Conservation (phyloP, 116 monocot species). For the Phalaenopsis hybrid region DNA sequence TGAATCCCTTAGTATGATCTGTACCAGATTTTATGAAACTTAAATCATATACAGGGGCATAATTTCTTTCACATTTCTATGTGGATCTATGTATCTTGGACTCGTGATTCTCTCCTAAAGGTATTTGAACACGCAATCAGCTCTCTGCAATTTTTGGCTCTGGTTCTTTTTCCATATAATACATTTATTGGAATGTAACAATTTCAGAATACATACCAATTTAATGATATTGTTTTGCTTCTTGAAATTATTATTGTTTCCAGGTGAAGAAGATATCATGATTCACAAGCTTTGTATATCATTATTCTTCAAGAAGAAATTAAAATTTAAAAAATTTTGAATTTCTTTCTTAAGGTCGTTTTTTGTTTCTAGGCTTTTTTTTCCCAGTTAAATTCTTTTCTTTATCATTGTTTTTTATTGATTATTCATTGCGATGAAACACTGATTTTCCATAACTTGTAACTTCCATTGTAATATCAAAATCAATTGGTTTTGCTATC, state of each 20-base stretch:
- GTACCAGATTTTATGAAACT: background rate
- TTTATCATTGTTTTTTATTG: background rate
- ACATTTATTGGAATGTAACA: background rate
- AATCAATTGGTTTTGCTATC: too few species aligned
- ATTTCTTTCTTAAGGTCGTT: background rate
- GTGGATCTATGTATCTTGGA: slow-evolving; percentile 66
- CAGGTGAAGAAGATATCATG: slow-evolving; percentile 1
- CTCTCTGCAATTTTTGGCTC: background rate
- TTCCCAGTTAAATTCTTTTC: background rate
- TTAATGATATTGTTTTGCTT: background rate
- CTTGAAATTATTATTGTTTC: background rate
- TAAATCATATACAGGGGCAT: slow-evolving; percentile 48
- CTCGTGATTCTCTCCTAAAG: slow-evolving; percentile 73
- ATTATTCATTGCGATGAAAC: background rate
- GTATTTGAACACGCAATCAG: background rate
- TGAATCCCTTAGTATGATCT: background rate
- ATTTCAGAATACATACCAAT: too few species aligned
- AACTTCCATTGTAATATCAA: too few species aligned
- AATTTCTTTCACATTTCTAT: slow-evolving; percentile 59
- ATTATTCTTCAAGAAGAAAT: background rate
- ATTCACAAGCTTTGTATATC: background rate
- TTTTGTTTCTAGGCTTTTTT: background rate
- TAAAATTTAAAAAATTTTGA: background rate
- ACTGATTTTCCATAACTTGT: too few species aligned
- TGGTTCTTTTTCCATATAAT: background rate